Evolutionary conservation across 2,329 filamentous ascomycete genomes (phyloP), one percentile per base, ranked within the genome.

Genomic region (Penicillium vulpinum): DNA sequence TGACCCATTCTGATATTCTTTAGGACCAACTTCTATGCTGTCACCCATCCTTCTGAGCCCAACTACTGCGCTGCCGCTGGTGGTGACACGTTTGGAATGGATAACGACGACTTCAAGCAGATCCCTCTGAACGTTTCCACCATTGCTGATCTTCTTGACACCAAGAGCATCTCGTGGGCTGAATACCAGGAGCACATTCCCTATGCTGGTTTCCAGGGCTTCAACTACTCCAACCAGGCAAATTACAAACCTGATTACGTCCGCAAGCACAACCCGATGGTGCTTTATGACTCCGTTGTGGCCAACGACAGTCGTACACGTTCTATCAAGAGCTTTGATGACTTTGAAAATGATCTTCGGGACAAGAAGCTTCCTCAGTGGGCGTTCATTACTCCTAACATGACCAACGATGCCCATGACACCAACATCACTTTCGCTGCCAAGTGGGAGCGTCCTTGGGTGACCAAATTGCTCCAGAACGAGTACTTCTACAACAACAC

Each of bases 181-280:
- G 79, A 87, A 62, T 94, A 93, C 76, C 84, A 92, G 72, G 90
- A 94, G 70, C 87, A 90, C 67, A 81, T 88, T 80, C 90, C 90
- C 2, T 91, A 86, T 74, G 80, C 84, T 2, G 90, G 90, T 13
- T 93, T 85, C 74, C 82, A 90, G 71, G 89, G 89, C 24, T 72
- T 73, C 35, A 77, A 75, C 0, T 90, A 79, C 70, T 79, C 84
- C 57, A 91, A 91, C 73, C 85, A 85, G 62, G 60, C 84, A 60
- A 89, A 81, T 2, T 82, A 83, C 28, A 80, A 81, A 40, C 88
- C 90, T 64, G 86, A 88, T 76, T 94, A 94, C 70, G 89, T 93
- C 1, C 86, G 91, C 69, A 94, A 94, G 77, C 90, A 94, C 77
- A 92, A 93, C 53, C 74, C 75, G 79, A 82, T 45, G 76, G 77